A percentile compares a stretch with the other conserved stretches of the same genome.
phyloP scores from a whole-genome alignment of 768 basidiomycete genomes.

The Kwoniella mangroviensis region DNA sequence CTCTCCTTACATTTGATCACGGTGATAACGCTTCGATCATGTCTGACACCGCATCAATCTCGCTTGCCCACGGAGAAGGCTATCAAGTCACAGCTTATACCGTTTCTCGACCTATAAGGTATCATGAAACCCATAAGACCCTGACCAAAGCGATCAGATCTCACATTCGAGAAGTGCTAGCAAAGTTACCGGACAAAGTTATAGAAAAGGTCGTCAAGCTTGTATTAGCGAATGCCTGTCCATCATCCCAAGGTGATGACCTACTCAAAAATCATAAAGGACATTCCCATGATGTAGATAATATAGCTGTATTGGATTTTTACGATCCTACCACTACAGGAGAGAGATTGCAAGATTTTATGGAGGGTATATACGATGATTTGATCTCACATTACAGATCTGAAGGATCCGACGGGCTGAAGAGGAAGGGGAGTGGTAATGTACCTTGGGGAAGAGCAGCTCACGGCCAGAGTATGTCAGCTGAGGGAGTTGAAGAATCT shows the following conservation, averaged over 20 bases:
- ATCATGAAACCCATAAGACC: conserved; percentile 51
- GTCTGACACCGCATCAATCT: conserved; percentile 26
- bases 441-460: conserved; percentile 36
- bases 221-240: conserved; percentile 29
- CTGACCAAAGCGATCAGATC: conserved; percentile 50
- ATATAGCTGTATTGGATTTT: conserved; percentile 45
- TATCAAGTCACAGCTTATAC: conserved; percentile 54
- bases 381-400: conserved; percentile 59
- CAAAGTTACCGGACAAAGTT: conserved; percentile 50
- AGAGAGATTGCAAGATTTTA: conserved; percentile 73
- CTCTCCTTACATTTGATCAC: conserved; percentile 21
- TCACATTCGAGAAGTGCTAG: conserved; percentile 44
- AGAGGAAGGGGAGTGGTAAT: conserved; percentile 41
- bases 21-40: conserved; percentile 34
- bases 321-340: conserved; percentile 59
- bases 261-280: conserved; percentile 44
- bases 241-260: conserved; percentile 39
- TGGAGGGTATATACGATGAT: conserved; percentile 70
- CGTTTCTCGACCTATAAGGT: conserved; percentile 49
- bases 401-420: conserved; percentile 28
- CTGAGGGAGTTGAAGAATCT: conserved; percentile 52
- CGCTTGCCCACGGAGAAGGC: conserved; percentile 37
- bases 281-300: conserved; percentile 5
- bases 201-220: conserved; percentile 48
- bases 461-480: conserved; percentile 25